Conservation (phyloP, 163 green algal genomes). For the Prototheca cutis region DNA sequence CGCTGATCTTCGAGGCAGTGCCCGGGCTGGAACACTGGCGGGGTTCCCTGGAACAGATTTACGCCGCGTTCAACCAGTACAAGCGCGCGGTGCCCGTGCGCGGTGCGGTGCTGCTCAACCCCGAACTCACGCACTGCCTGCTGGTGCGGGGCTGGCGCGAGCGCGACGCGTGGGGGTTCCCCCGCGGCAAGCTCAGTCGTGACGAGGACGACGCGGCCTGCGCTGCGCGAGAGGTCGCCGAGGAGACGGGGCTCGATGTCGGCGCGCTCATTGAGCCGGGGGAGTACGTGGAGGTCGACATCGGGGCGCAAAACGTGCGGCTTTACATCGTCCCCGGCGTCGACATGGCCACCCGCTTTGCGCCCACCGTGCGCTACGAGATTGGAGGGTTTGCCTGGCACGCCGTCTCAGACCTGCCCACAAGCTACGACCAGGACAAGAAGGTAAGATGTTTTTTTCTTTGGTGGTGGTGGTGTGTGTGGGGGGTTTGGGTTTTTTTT, state of each 20-base stretch:
- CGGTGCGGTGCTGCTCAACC: constrained; percentile 74
- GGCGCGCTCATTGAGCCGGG: constrained; percentile 38
- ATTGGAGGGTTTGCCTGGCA: constrained; percentile 72
- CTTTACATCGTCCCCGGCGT: constrained; percentile 24
- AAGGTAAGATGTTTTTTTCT: too few species aligned
- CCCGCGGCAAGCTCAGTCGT: constrained; percentile 76
- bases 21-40: constrained; percentile 43
- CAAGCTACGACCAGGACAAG: background rate
- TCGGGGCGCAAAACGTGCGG: constrained; percentile 38
- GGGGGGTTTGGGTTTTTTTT: background rate
- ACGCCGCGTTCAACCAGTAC: constrained; percentile 68
- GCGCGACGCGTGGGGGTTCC: constrained; percentile 76
- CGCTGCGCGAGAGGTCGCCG: constrained; percentile 71
- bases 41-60: constrained; percentile 42
- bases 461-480: too few species aligned
- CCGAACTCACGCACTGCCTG: constrained; percentile 57
- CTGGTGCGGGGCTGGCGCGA: constrained; percentile 70
- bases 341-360: constrained; percentile 33
- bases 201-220: constrained; percentile 59
- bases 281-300: constrained; percentile 48
- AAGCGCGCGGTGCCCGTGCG: constrained; percentile 74
- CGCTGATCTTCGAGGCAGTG: constrained; percentile 62
- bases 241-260: constrained; percentile 79
- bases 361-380: constrained; percentile 43
- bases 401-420: constrained; percentile 48